Evolutionary conservation across 305 asterid species (phyloP).

Genomic region (Fraxinus angustifolia): DNA sequence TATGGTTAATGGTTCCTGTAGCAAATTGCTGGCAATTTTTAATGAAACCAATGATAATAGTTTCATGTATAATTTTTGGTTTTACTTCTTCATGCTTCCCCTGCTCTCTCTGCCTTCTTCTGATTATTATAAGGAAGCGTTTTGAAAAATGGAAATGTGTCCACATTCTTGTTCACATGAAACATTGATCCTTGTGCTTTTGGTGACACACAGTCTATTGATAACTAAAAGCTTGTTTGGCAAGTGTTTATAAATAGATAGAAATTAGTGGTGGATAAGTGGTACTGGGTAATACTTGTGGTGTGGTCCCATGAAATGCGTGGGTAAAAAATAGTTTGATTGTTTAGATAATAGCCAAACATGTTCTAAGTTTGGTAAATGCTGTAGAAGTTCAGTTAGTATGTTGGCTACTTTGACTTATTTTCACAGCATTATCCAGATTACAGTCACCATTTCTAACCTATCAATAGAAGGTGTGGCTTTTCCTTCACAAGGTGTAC

Average conservation of each 20-base stretch:
- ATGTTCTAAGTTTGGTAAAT: neutral
- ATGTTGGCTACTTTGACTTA: neutral
- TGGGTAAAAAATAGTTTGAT: neutral
- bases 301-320: neutral
- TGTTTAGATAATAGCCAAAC: neutral
- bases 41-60: neutral
- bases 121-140: conserved; percentile 4
- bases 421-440: neutral
- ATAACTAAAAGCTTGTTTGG: neutral
- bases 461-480: neutral
- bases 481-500: neutral
- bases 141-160: neutral
- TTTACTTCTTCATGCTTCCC: neutral
- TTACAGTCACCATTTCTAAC: neutral
- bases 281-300: neutral
- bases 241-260: neutral
- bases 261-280: neutral
- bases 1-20: neutral
- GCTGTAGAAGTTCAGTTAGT: neutral
- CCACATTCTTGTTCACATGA: neutral
- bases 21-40: neutral
- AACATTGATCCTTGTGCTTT: neutral
- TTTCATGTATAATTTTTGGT: neutral
- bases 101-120: conserved; percentile 9
- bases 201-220: neutral